These are phyloP conservation scores for Claviceps sp. DNA, from an alignment of 2,329 filamentous ascomycete genomes.

Conservation along the genomic window DNA sequence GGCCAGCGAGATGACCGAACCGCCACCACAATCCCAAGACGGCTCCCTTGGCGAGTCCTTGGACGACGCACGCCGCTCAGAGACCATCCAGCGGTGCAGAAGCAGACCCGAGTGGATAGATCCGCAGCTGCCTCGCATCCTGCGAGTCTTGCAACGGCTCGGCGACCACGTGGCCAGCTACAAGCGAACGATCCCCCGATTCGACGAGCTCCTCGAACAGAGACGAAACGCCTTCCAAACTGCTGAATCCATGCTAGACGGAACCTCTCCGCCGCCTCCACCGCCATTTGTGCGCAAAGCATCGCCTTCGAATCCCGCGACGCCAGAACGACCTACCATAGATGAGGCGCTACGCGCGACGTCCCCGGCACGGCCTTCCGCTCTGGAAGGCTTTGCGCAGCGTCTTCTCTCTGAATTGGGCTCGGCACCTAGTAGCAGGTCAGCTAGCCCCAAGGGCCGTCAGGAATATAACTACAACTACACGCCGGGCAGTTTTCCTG, in stretches of 20 bases:
- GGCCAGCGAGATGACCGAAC: conserved; percentile 3
- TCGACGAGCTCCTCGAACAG: conserved; percentile 57
- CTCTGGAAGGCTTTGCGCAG: conserved; percentile 48
- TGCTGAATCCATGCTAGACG: conserved; percentile 34
- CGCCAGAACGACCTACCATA: conserved; percentile 28
- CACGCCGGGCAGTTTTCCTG: conserved; percentile 14
- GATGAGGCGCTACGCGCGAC: conserved; percentile 31
- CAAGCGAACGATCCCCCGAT: conserved; percentile 52
- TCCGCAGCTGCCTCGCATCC: conserved; percentile 37
- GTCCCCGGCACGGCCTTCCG: conserved; percentile 41
- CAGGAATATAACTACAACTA: conserved; percentile 26
- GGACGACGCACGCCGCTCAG: conserved; percentile 24
- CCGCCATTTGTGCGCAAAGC: conserved; percentile 12
- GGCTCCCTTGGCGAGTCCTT: neutral
- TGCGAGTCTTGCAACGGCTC: conserved; percentile 44
- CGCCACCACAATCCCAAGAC: neutral
- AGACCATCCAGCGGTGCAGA: conserved; percentile 36
- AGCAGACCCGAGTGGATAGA: conserved; percentile 39
- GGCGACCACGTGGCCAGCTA: conserved; percentile 50
- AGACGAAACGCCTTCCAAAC: conserved; percentile 51
- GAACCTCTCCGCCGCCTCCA: conserved; percentile 11
- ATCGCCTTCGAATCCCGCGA: conserved; percentile 19
- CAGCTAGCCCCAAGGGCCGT: conserved; percentile 35
- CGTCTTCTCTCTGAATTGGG: conserved; percentile 47
- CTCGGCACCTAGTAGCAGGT: conserved; percentile 17